Evolutionary conservation across 441 rosid species (phyloP), one percentile per base, ranked within the genome.

Genomic region (Erodium texanum): DNA sequence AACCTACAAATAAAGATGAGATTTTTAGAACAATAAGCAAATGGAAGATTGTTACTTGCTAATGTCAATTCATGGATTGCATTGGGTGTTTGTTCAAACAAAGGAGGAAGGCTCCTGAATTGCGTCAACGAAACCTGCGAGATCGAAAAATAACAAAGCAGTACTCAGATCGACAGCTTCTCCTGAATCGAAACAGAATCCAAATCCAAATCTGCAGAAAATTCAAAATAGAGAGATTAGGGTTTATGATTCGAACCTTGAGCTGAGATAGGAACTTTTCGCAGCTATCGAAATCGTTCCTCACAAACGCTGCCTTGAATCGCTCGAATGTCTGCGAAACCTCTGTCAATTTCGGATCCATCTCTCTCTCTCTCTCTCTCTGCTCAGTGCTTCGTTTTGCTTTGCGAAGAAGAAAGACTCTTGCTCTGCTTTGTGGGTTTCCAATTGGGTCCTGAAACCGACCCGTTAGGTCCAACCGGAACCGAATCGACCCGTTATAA

Each of bases 341-440:
- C 77, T 93, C 95, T 0, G 85, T 81, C 18, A 85, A 76, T 83
- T 85, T 90, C 43, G 93, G 93, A 88, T 93, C 97, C 99, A 93
- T 93, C 3, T 23, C 66, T 71, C 71, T 58, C n/a, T 12, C 66
- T 22, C 63, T 16, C 16, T n/a, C 56, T 29, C 54, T 66, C 36
- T 24, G 2, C 14, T 72, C 12, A 15, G 14, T 19, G 9, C 62
- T 34, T 52, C 65, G 66, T 64, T 74, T 75, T 34, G 68, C 48
- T 52, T 23, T 36, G 24, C 7, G 68, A 62, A 61, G 70, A 67
- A 72, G 62, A 19, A 59, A 23, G 9, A 29, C 27, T 2, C 62
- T 45, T 14, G 32, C 29, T 8, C 14, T 66, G 62, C 29, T 24
- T 11, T 41, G 15, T 7, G 24, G 24, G 32, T 15, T 27, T 5